phyloP scores from a whole-genome alignment of 2,329 filamentous ascomycete genomes.

The Didymella arachidicola region DNA sequence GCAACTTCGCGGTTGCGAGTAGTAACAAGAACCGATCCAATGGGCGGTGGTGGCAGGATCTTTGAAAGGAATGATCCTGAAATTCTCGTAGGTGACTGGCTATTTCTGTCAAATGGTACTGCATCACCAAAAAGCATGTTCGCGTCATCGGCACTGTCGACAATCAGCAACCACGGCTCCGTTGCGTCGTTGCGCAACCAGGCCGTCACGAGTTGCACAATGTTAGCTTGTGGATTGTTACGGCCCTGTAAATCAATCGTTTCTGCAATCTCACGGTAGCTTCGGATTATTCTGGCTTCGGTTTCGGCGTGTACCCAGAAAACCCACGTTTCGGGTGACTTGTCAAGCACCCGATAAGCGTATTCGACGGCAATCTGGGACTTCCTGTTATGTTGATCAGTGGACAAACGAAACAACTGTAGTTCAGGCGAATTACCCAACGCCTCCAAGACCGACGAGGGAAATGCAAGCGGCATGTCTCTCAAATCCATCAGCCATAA shows the following conservation, averaged over 20 bases:
- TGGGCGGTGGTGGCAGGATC: slow-evolving; percentile 7
- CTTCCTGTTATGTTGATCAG: slow-evolving; percentile 15
- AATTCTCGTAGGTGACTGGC: neutral
- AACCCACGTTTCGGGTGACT: slow-evolving; percentile 12
- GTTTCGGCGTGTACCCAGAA: slow-evolving; percentile 30
- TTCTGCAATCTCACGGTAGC: slow-evolving; percentile 27
- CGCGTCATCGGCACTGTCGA: slow-evolving; percentile 36
- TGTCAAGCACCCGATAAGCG: neutral
- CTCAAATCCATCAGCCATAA: neutral
- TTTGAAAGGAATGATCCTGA: neutral
- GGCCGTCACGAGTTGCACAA: slow-evolving; percentile 20
- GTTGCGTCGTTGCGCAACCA: slow-evolving; percentile 28
- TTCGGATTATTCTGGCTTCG: slow-evolving; percentile 18
- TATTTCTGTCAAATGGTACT: neutral
- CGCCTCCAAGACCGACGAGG: slow-evolving; percentile 30
- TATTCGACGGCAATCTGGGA: slow-evolving; percentile 28
- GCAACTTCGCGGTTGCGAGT: slow-evolving; percentile 19
- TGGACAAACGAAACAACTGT: too few relatives aligned
- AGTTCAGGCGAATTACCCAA: slow-evolving; percentile 24
- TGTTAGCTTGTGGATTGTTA: slow-evolving; percentile 21
- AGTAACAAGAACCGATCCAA: slow-evolving; percentile 22
- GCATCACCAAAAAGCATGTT: slow-evolving; percentile 8
- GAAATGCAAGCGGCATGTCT: slow-evolving; percentile 17
- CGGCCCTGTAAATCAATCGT: slow-evolving; percentile 13
- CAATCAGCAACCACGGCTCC: slow-evolving; percentile 28